phyloP scores from a whole-genome alignment of 768 basidiomycete genomes.

The Leccinum fibrillosum region DNA sequence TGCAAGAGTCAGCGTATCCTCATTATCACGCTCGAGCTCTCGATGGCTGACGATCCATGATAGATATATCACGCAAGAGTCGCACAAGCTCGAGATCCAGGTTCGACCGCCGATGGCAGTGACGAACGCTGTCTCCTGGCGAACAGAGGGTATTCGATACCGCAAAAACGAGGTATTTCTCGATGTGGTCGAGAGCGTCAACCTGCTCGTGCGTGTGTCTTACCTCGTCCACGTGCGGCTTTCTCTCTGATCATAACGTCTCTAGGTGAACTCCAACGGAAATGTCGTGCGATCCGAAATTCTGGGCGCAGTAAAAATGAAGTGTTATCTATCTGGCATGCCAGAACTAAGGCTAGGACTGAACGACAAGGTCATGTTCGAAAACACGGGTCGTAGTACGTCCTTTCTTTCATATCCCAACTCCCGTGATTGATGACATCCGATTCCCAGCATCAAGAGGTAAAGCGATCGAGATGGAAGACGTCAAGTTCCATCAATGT shows the following conservation, averaged over 20 bases:
- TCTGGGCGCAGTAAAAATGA: constrained; percentile 99
- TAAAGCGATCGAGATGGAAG: constrained; percentile 99
- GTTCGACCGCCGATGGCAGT: constrained; percentile 94
- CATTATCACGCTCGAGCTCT: not conserved
- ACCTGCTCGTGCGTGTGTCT: constrained; percentile 69
- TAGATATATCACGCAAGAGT: constrained; percentile 98
- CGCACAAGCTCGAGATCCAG: constrained; percentile 93
- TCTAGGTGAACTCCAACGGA: constrained; percentile 91
- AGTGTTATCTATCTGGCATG: constrained; percentile 99
- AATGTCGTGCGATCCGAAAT: constrained; percentile 98
- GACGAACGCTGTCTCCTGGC: constrained; percentile 98
- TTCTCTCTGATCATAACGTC: not conserved
- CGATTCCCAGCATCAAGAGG: constrained; percentile 52
- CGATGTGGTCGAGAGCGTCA: constrained; percentile 97
- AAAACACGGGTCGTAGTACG: constrained; percentile 92
- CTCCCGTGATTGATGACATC: not conserved
- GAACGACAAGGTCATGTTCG: constrained; percentile 99
- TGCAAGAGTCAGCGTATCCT: constrained; percentile 73
- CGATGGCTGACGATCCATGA: not conserved
- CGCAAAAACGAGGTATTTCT: constrained; percentile 99
- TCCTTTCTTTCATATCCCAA: constrained; percentile 4
- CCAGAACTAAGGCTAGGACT: constrained; percentile 92
- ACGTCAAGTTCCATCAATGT: constrained; percentile 99
- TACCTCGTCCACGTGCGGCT: not conserved
- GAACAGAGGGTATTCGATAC: constrained; percentile 95